Percentiles rank a stretch among this genome's conserved stretches.
phyloP scores from a whole-genome alignment of 2,329 filamentous ascomycete genomes.

The Claviceps sp. region DNA sequence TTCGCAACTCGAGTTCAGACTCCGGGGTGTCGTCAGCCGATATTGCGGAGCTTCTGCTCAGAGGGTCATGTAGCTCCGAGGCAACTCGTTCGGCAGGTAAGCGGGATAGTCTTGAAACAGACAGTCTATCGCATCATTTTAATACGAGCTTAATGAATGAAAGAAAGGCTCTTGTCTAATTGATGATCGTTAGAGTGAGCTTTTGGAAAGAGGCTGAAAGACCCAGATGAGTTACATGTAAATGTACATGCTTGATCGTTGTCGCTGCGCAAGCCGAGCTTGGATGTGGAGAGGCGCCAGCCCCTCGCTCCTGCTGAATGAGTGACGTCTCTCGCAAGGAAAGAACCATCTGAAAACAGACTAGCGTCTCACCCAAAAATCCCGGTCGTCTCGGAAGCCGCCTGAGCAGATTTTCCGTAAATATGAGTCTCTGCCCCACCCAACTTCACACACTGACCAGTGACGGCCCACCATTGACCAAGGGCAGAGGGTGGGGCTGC shows the following conservation, averaged over 20 bases:
- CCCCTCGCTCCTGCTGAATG: background rate
- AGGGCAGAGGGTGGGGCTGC: background rate
- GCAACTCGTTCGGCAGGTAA: background rate
- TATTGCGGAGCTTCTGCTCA: background rate
- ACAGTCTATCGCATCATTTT: background rate
- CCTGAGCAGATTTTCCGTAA: conserved; percentile 11
- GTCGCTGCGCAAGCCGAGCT: conserved; percentile 3
- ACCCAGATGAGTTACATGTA: background rate
- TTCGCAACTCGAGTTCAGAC: background rate
- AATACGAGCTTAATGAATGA: background rate
- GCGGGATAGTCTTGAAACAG: background rate
- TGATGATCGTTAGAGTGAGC: background rate
- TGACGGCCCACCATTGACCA: background rate
- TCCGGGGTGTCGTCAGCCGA: background rate
- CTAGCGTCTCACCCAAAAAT: background rate
- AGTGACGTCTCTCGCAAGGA: background rate
- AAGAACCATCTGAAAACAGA: background rate
- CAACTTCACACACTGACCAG: background rate
- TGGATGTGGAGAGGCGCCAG: background rate
- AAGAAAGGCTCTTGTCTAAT: background rate
- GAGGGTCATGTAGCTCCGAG: background rate
- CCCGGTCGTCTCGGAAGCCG: conserved; percentile 6
- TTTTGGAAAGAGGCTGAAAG: background rate
- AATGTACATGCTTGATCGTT: background rate
- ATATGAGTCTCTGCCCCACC: background rate